Percentiles rank a stretch among this genome's conserved stretches.
Conservation (phyloP, 768 basidiomycete species). For the Gloeopeniophorella convolvens region DNA sequence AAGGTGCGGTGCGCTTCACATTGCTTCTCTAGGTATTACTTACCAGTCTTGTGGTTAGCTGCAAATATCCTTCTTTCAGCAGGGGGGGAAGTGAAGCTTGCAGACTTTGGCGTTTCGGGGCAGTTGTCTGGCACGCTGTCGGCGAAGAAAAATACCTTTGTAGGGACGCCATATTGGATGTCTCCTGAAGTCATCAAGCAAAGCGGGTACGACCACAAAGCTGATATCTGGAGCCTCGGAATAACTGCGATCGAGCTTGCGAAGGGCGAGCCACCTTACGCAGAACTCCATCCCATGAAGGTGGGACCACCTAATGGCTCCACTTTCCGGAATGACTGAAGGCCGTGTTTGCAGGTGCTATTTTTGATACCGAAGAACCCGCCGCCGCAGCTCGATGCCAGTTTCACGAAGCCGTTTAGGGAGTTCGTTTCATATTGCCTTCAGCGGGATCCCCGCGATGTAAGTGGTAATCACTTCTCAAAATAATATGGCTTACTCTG, state of each 20-base stretch:
- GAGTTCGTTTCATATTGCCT: slow-evolving; percentile 93
- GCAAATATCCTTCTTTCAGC: slow-evolving; percentile 92
- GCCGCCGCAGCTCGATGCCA: slow-evolving; percentile 83
- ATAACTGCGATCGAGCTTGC: slow-evolving; percentile 98
- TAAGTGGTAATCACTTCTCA: slow-evolving; percentile 31
- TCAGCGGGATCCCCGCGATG: slow-evolving; percentile 89
- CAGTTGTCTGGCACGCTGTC: slow-evolving; percentile 90
- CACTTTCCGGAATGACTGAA: background rate
- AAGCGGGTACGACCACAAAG: slow-evolving; percentile 98
- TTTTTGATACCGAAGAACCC: slow-evolving; percentile 98
- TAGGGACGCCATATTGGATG: slow-evolving; percentile 99
- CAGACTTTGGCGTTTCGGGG: slow-evolving; percentile 98
- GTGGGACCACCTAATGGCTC: slow-evolving; percentile 35
- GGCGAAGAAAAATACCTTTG: slow-evolving; percentile 97
- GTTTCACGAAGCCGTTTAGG: slow-evolving; percentile 87
- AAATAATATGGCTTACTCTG: slow-evolving; percentile 18
- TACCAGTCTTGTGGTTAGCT: slow-evolving; percentile 40
- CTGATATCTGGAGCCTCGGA: slow-evolving; percentile 97
- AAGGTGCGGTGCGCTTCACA: slow-evolving; percentile 48
- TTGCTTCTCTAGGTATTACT: background rate
- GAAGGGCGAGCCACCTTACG: slow-evolving; percentile 96
- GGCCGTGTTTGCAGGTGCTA: slow-evolving; percentile 53
- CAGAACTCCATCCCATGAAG: slow-evolving; percentile 99
- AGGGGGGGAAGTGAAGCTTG: slow-evolving; percentile 92
- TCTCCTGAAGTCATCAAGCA: slow-evolving; percentile 99